These are phyloP conservation scores for Thermomucor indicae-seudaticae DNA, from an alignment of 371 early-diverging fungal species.

Conservation along the genomic window DNA sequence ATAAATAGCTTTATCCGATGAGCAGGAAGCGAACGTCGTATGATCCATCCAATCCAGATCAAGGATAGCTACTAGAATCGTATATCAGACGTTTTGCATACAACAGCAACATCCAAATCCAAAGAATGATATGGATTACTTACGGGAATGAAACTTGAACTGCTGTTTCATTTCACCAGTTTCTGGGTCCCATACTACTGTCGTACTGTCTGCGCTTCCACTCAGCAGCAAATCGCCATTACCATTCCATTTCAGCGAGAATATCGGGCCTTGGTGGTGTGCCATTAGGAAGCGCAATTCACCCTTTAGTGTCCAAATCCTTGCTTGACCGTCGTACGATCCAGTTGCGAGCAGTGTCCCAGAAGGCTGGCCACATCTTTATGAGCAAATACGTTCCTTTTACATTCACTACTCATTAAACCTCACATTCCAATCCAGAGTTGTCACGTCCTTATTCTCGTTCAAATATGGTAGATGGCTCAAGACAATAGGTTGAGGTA, in stretches of 20 bases:
- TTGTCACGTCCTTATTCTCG: conserved; percentile 68
- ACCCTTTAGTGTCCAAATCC: conserved; percentile 82
- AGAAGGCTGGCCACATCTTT: conserved; percentile 46
- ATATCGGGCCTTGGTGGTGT: conserved; percentile 80
- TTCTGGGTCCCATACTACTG: conserved; percentile 82
- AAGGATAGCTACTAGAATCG: conserved; percentile 57
- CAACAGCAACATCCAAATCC: background rate
- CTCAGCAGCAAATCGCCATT: conserved; percentile 75
- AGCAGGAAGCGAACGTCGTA: conserved; percentile 87
- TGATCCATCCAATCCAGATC: conserved; percentile 95
- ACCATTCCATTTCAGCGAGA: conserved; percentile 86
- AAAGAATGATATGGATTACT: conserved; percentile 5
- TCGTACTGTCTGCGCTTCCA: conserved; percentile 79
- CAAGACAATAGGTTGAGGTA: conserved; percentile 50
- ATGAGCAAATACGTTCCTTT: background rate
- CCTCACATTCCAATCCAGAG: conserved; percentile 91
- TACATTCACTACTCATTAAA: background rate
- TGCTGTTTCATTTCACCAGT: conserved; percentile 77
- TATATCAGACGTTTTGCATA: background rate
- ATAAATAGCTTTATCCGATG: conserved; percentile 76
- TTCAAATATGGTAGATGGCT: conserved; percentile 53
- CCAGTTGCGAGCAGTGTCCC: conserved; percentile 89
- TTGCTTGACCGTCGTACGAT: conserved; percentile 85
- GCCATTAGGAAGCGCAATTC: conserved; percentile 65
- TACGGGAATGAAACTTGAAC: conserved; percentile 73